A percentile compares a stretch with the other conserved stretches of the same genome.
Conservation (phyloP, 1,139 yeast genomes). For the Geotrichum australiense region DNA sequence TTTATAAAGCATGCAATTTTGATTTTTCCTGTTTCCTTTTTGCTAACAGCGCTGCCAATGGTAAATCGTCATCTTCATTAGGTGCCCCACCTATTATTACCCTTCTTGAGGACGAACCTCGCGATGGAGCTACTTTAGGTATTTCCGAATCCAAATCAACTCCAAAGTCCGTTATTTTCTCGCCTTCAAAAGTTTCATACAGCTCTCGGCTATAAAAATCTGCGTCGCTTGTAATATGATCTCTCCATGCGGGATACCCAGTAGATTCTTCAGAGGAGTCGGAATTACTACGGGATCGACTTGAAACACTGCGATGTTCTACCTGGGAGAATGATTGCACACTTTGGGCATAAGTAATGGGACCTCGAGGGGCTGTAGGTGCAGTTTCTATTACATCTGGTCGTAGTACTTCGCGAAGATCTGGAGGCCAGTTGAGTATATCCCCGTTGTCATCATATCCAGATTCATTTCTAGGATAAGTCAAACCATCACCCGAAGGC, state of each 20-base stretch:
- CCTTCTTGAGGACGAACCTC: neutral
- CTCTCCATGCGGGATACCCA: conserved; percentile 22
- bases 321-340: neutral
- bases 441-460: conserved; percentile 42
- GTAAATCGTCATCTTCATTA: conserved; percentile 16
- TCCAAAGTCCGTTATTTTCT: conserved; percentile 73
- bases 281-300: conserved; percentile 20
- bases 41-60: conserved; percentile 18
- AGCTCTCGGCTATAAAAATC: conserved; percentile 40
- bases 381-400: conserved; percentile 1
- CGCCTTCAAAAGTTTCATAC: conserved; percentile 82
- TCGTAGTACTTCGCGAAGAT: conserved; percentile 39
- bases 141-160: conserved; percentile 69
- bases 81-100: neutral
- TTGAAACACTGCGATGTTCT: conserved; percentile 6
- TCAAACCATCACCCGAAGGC: conserved; percentile 49
- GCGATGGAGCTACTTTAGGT: neutral
- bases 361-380: conserved; percentile 5
- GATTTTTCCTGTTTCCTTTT: conserved; percentile 16
- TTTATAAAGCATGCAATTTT: conserved; percentile 11
- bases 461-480: conserved; percentile 48
- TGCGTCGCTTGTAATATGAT: conserved; percentile 20
- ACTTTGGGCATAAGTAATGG: conserved; percentile 14
- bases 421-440: conserved; percentile 65
- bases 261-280: conserved; percentile 20